Percentiles rank a stretch among this genome's conserved stretches.
phyloP scores from a whole-genome alignment of 176 grass and related monocot species.

The Calamus simplicifolius region DNA sequence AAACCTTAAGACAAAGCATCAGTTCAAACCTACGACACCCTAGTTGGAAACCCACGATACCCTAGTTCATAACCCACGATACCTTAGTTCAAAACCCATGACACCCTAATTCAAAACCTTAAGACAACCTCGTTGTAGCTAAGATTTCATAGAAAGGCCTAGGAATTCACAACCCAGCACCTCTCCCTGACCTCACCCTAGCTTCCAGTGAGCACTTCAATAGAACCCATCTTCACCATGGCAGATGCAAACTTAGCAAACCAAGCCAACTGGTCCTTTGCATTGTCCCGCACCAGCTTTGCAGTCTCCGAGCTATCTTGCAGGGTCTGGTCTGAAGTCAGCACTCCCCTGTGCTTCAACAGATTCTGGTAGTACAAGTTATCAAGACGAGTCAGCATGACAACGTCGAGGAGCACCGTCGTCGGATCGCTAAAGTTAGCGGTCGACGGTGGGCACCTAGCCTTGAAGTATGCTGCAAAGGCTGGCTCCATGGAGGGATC shows the following conservation, averaged over 20 bases:
- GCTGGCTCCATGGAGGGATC: constrained; percentile 1
- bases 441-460: constrained; percentile 26
- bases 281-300: constrained; percentile 37
- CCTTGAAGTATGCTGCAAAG: not conserved
- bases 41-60: no score
- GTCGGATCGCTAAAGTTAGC: not conserved
- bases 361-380: constrained; percentile 62
- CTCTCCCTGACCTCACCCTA: constrained; percentile 48
- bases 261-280: constrained; percentile 21
- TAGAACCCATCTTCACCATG: constrained; percentile 63
- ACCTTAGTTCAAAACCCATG: no score
- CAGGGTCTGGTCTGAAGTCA: constrained; percentile 42
- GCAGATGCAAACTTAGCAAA: constrained; percentile 27
- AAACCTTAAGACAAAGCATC: no score
- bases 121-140: no score
- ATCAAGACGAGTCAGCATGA: constrained; percentile 20
- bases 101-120: no score
- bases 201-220: constrained; percentile 41
- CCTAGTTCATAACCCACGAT: no score
- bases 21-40: no score
- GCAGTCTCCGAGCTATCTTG: constrained; percentile 30
- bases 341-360: constrained; percentile 16
- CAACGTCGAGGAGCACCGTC: constrained; percentile 29
- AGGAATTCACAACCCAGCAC: constrained; percentile 36
- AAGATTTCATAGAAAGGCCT: no score